Conservation (phyloP, 805 yeast species). For the Hanseniaspora osmophila region DNA sequence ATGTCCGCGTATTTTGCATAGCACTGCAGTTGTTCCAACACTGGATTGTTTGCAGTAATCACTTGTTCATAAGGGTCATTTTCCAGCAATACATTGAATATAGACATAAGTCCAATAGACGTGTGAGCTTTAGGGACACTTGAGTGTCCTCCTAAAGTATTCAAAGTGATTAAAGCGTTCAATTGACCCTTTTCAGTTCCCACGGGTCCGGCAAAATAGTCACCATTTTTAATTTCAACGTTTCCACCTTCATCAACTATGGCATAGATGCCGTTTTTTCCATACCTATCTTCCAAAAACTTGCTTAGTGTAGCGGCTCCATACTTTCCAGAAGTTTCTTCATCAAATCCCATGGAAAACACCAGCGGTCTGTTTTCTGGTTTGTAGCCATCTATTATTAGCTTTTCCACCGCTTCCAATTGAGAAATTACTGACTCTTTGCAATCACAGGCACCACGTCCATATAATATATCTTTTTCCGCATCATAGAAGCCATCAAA, state of each 20-base stretch:
- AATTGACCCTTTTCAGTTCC: slow-evolving; percentile 32
- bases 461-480: slow-evolving; percentile 43
- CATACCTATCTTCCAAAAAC: slow-evolving; percentile 36
- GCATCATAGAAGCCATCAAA: slow-evolving; percentile 45
- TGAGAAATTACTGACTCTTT: slow-evolving; percentile 52
- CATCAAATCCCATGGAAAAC: slow-evolving; percentile 58
- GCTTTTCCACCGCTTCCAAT: slow-evolving; percentile 44
- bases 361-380: slow-evolving; percentile 34
- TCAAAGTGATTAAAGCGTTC: slow-evolving; percentile 28
- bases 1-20: slow-evolving; percentile 9
- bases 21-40: slow-evolving; percentile 41
- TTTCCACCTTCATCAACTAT: slow-evolving; percentile 47
- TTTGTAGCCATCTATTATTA: slow-evolving; percentile 18
- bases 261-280: slow-evolving; percentile 41
- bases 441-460: slow-evolving; percentile 65
- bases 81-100: slow-evolving; percentile 42
- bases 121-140: slow-evolving; percentile 49
- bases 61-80: slow-evolving; percentile 34
- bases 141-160: slow-evolving; percentile 58
- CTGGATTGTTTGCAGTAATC: slow-evolving; percentile 39
- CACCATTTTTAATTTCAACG: slow-evolving; percentile 23
- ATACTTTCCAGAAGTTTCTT: slow-evolving; percentile 45
- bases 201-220: slow-evolving; percentile 32
- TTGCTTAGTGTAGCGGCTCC: slow-evolving; percentile 41
- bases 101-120: slow-evolving; percentile 53